phyloP scores from a whole-genome alignment of 352 stramenopile genomes.

The Phytopythium boreale region DNA sequence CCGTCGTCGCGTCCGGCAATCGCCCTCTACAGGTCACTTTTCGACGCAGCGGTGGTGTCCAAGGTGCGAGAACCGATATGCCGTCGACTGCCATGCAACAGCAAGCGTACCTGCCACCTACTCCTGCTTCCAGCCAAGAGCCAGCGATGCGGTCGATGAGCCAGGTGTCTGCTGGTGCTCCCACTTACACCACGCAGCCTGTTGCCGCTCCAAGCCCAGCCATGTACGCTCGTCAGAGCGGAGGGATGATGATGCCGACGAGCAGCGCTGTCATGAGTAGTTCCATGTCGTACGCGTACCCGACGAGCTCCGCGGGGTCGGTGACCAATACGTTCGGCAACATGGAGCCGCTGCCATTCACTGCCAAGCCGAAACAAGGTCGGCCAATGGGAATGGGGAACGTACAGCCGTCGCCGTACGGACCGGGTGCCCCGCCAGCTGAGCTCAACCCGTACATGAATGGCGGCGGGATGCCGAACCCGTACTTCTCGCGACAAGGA shows the following conservation, averaged over 20 bases:
- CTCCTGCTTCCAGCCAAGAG: background rate
- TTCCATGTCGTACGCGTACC: background rate
- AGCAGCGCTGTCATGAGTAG: slow-evolving; percentile 1
- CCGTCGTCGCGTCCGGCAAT: slow-evolving; percentile 48
- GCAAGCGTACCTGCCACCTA: background rate
- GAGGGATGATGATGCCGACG: slow-evolving; percentile 1
- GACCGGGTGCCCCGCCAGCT: background rate
- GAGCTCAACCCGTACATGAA: slow-evolving; percentile 8
- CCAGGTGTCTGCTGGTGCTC: background rate
- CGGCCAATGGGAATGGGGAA: background rate
- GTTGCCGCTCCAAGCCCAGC: background rate
- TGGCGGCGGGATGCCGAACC: background rate
- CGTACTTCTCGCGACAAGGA: background rate
- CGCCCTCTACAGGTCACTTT: slow-evolving; percentile 75
- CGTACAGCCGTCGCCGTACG: background rate
- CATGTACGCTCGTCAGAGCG: slow-evolving; percentile 2
- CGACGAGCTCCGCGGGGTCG: background rate
- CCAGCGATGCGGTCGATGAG: background rate
- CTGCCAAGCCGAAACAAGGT: slow-evolving; percentile 1
- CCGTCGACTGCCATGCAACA: background rate
- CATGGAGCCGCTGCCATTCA: slow-evolving; percentile 8
- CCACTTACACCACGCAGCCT: background rate
- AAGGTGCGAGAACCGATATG: background rate
- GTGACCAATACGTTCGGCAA: background rate
- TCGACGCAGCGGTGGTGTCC: slow-evolving; percentile 19